Percentiles rank a stretch among this genome's conserved stretches.
Conservation (phyloP, 345 rosid species). For the Stellera chamaejasme region DNA sequence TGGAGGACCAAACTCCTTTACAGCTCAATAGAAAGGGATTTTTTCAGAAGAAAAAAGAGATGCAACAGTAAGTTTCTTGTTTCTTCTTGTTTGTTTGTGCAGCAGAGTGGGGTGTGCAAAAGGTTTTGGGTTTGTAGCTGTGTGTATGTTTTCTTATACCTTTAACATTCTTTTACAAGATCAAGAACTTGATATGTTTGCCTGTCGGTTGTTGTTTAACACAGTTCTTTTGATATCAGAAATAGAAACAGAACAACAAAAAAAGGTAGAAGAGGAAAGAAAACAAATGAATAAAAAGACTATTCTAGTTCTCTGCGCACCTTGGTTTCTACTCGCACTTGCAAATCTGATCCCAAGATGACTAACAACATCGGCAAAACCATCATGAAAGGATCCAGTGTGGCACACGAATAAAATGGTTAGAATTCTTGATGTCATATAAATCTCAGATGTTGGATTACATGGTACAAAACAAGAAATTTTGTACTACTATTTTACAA, state of each 20-base stretch:
- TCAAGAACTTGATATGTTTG: conserved; percentile 13
- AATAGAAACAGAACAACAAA: too few relatives aligned
- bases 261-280: too few relatives aligned
- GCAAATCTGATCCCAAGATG: too few relatives aligned
- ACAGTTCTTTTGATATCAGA: too few relatives aligned
- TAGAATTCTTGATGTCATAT: too few relatives aligned
- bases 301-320: too few relatives aligned
- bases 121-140: conserved; percentile 20
- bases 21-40: neutral
- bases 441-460: neutral
- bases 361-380: too few relatives aligned
- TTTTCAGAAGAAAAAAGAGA: neutral
- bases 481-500: neutral
- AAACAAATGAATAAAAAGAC: too few relatives aligned
- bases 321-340: too few relatives aligned
- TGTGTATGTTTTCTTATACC: conserved; percentile 24
- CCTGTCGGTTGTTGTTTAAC: conserved; percentile 5
- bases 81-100: conserved; percentile 6
- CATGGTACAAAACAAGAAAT: neutral
- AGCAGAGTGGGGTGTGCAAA: conserved; percentile 9
- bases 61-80: conserved; percentile 13
- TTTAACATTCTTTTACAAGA: neutral
- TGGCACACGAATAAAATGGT: too few relatives aligned
- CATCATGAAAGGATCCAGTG: too few relatives aligned
- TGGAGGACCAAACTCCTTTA: neutral